Conservation (phyloP, 1,284 basidiomycete genomes). For the Tremellales sp. region DNA sequence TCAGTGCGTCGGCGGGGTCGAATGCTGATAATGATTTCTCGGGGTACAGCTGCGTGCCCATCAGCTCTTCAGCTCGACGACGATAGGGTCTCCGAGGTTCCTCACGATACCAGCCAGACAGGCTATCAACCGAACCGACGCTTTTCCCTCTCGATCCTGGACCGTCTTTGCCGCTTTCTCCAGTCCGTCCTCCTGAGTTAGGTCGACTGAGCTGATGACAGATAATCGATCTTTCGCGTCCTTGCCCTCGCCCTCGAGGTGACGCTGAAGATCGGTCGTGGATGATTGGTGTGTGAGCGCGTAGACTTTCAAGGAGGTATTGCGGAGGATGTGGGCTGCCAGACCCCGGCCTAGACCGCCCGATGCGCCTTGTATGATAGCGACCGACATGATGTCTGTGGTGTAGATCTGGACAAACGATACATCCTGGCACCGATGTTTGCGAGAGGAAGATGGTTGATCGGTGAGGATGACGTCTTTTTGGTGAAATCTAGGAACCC, state of each 20-base stretch:
- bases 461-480: neutral
- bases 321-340: slow-evolving; percentile 37
- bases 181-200: slow-evolving; percentile 46
- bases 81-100: no score
- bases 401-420: neutral
- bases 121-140: slow-evolving; percentile 46
- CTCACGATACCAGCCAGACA: slow-evolving; percentile 52
- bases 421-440: no score
- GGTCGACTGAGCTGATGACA: slow-evolving; percentile 47
- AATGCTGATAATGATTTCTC: slow-evolving; percentile 53
- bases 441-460: neutral
- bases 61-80: neutral
- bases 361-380: slow-evolving; percentile 37
- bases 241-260: slow-evolving; percentile 17
- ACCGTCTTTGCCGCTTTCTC: slow-evolving; percentile 44
- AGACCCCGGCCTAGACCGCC: slow-evolving; percentile 32
- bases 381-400: slow-evolving; percentile 34
- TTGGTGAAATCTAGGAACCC: neutral
- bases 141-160: slow-evolving; percentile 44
- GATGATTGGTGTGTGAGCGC: slow-evolving; percentile 49
- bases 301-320: slow-evolving; percentile 49
- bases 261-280: slow-evolving; percentile 27
- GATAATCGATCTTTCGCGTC: slow-evolving; percentile 34
- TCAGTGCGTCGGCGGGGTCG: slow-evolving; percentile 28
- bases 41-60: slow-evolving; percentile 43